A percentile compares a stretch with the other conserved stretches of the same genome.
phyloP scores from a whole-genome alignment of 768 basidiomycete genomes.

The Neoboletus subvelutipes region DNA sequence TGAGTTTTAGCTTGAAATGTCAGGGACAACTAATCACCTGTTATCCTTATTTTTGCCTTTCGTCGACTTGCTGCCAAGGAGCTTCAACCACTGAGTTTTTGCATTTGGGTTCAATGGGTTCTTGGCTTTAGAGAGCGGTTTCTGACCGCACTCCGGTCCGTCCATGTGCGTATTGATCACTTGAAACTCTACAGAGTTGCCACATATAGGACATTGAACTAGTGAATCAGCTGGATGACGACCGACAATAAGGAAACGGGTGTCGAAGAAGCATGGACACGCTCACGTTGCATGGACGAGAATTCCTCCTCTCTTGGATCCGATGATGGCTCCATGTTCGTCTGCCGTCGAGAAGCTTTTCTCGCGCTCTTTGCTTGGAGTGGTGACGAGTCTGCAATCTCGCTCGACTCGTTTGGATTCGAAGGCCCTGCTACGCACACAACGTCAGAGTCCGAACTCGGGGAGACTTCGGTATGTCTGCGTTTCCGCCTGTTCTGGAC shows the following conservation, averaged over 20 bases:
- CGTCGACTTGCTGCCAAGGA: conserved; percentile 32
- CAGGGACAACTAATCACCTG: conserved; percentile 10
- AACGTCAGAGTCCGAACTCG: conserved; percentile 28
- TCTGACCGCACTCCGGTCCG: conserved; percentile 44
- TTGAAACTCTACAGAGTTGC: conserved; percentile 41
- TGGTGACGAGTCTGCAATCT: conserved; percentile 24
- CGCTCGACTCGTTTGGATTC: conserved; percentile 23
- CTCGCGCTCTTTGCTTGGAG: conserved; percentile 21
- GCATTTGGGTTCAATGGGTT: conserved; percentile 25
- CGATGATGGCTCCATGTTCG: conserved; percentile 27
- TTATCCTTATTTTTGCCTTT: conserved; percentile 46
- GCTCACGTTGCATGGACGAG: conserved; percentile 16
- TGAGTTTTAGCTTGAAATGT: conserved; percentile 4
- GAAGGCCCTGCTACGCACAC: conserved; percentile 34
- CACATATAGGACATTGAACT: conserved; percentile 66
- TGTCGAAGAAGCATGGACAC: background rate
- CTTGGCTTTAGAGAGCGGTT: conserved; percentile 13
- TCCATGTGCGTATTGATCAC: conserved; percentile 69
- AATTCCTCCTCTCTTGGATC: conserved; percentile 34
- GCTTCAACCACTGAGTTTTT: conserved; percentile 43
- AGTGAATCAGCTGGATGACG: conserved; percentile 31
- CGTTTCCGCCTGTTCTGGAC: conserved; percentile 36
- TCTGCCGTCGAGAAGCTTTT: conserved; percentile 14
- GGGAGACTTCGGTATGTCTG: conserved; percentile 24
- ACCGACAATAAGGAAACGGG: background rate